Evolutionary conservation across 2,329 filamentous ascomycete genomes (phyloP), one percentile per base, ranked within the genome.

Genomic region (Colletotrichum sansevieriae): DNA sequence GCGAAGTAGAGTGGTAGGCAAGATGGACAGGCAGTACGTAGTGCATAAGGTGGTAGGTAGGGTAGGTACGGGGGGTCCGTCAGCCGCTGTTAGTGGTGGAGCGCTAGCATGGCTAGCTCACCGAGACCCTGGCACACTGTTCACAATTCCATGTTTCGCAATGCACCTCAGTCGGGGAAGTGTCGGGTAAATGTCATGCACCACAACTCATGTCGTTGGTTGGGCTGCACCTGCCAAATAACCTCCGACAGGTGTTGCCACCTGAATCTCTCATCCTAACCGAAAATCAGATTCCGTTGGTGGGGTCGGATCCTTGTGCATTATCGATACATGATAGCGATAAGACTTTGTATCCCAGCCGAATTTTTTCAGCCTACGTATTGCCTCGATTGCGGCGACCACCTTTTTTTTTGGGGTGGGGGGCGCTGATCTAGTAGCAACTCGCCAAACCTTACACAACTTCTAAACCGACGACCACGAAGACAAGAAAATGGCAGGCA

Each of bases 401-500:
- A 35, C 6, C 29, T 46, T 55, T 62, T 55, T 43, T 49, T 64
- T 68, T 61, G 55, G 33, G 18, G 18, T 68, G 57, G 55, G 33
- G 18, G 18, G 18, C 43, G 37, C 58, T 49, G 57, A 65, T 63
- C 51, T 62, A 33, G 11, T 18, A 44, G 15, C 39, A 25, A 29
- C n/a, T 29, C 37, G 35, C 35, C 33, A 62, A 66, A 65, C 46
- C 33, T n/a, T 63, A 51, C 49, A 10, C 13, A 55, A 47, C 37
- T 29, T 33, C 35, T 41, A 69, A 29, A 46, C 46, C 20, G 22
- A 56, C 65, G 43, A 65, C 56, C 22, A 46, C 67, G 49, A 65
- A 67, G 33, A 44, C 44, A 11, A 54, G 18, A 61, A 70, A 68
- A 85, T 86, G 84, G 65, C 43, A 6, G 49, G 49, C 18, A 86